These are phyloP conservation scores for Cydonia oblonga DNA, from an alignment of 331 rosid species.

Conservation along the genomic window DNA sequence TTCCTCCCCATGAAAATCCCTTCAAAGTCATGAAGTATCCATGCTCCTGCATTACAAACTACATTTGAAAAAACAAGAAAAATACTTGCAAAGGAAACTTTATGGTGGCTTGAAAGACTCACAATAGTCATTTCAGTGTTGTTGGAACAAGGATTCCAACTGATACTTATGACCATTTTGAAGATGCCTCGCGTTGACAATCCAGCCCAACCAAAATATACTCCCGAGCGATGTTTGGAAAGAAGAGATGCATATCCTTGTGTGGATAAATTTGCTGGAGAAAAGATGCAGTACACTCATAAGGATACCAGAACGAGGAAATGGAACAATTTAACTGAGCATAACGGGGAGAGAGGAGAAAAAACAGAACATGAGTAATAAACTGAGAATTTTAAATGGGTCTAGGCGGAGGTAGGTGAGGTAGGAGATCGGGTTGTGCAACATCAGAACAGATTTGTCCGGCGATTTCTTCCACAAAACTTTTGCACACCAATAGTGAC, in stretches of 20 bases:
- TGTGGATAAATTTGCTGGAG: slow-evolving; percentile 70
- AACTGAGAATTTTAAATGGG: too few species aligned
- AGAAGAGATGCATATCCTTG: slow-evolving; percentile 53
- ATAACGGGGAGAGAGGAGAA: neutral
- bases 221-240: slow-evolving; percentile 65
- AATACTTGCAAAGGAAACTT: neutral
- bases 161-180: slow-evolving; percentile 89
- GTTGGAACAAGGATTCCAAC: slow-evolving; percentile 85
- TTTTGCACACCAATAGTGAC: too few species aligned
- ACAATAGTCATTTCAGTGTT: slow-evolving; percentile 81
- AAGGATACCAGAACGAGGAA: slow-evolving; percentile 12
- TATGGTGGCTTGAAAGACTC: slow-evolving; percentile 16
- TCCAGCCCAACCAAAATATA: slow-evolving; percentile 90
- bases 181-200: slow-evolving; percentile 55
- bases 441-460: too few species aligned
- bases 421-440: too few species aligned
- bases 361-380: too few species aligned
- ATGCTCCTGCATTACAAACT: slow-evolving; percentile 49
- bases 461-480: too few species aligned
- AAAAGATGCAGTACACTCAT: slow-evolving; percentile 13
- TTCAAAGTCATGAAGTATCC: slow-evolving; percentile 77
- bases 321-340: neutral
- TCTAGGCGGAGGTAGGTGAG: too few species aligned
- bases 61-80: neutral
- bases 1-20: slow-evolving; percentile 81